Evolutionary conservation across 331 rosid genomes (phyloP), one percentile per base, ranked within the genome.

Genomic region (Pyrus hybrid): DNA sequence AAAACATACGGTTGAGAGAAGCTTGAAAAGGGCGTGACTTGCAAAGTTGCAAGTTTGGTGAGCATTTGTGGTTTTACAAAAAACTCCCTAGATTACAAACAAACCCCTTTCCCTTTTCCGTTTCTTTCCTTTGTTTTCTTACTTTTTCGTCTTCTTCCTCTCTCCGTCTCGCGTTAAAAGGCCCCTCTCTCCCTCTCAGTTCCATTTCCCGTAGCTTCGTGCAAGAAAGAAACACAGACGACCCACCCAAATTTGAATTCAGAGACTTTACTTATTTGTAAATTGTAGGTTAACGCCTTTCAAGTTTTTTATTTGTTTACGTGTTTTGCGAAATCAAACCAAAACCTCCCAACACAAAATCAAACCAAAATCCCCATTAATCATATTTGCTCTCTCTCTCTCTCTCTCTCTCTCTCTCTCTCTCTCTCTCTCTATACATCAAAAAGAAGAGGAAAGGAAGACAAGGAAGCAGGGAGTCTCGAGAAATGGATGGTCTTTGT

Each of bases 401-500:
- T 35, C 41, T 35, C 41, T 35, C 41, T 35, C 41, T 35, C 41
- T 35, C 41, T 33, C 41, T 2, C 37, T 33, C 37, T 33, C 37
- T 33, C 37, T 35, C 41, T 35, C 11, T 35, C 43, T 35, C 28
- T 26, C 28, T 26, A 26, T 35, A 9, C 43, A 37, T 37, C 43
- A 37, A 37, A 37, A 37, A 41, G 47, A 41, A 41, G 47, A 41
- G 14, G 65, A 25, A 11, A 10, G 17, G 64, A 22, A 58, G 30
- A 23, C 3, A 25, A 61, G 14, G 33, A 32, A 54, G 11, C 45
- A 35, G 30, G 21, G 51, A 32, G 25, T 4, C 49, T 20, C 7
- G 33, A 26, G 30, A 71, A 77, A 94, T 94, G 93, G 97, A 94
- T 75, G 65, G 78, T 41, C 32, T 92, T 80, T 88, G 87, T 67